Evolutionary conservation across 768 basidiomycete genomes (phyloP).

Genomic region (Amanita muscaria): DNA sequence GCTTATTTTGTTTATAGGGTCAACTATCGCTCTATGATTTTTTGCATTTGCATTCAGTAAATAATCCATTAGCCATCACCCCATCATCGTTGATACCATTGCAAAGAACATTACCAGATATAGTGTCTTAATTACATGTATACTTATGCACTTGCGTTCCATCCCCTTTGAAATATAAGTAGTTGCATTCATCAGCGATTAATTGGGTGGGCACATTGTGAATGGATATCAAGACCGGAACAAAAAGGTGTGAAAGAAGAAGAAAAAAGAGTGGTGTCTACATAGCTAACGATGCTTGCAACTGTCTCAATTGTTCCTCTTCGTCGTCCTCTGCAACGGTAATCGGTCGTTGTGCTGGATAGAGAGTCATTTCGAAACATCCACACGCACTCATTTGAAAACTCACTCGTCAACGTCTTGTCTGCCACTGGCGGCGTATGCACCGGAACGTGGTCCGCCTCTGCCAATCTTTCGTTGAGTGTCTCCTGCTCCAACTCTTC

Average conservation of each 20-base stretch:
- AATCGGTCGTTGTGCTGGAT: no score
- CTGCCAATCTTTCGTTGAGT: constrained; percentile 75
- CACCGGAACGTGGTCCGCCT: constrained; percentile 83
- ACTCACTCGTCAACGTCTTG: constrained; percentile 2
- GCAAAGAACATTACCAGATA: constrained; percentile 8
- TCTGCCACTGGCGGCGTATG: constrained; percentile 61
- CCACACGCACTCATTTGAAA: background rate
- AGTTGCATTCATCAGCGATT: constrained; percentile 16
- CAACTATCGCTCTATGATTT: constrained; percentile 5
- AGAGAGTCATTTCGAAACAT: background rate
- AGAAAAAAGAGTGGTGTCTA: constrained; percentile 24
- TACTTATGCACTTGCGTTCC: constrained; percentile 10
- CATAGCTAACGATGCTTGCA: constrained; percentile 87
- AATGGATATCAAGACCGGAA: constrained; percentile 9
- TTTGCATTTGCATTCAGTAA: constrained; percentile 9
- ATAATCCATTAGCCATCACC: constrained; percentile 6
- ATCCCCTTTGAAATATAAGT: constrained; percentile 6
- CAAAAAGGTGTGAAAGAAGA: constrained; percentile 15
- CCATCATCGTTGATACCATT: constrained; percentile 9
- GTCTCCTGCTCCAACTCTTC: constrained; percentile 84
- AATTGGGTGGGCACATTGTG: constrained; percentile 20
- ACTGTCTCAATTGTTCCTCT: constrained; percentile 76
- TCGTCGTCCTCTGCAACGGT: constrained; percentile 76
- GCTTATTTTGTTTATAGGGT: constrained; percentile 8
- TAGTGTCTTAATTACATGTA: constrained; percentile 15